Percentiles rank a stretch among this genome's conserved stretches.
phyloP scores from a whole-genome alignment of 1,139 yeast genomes.

The Spathaspora sp. region DNA sequence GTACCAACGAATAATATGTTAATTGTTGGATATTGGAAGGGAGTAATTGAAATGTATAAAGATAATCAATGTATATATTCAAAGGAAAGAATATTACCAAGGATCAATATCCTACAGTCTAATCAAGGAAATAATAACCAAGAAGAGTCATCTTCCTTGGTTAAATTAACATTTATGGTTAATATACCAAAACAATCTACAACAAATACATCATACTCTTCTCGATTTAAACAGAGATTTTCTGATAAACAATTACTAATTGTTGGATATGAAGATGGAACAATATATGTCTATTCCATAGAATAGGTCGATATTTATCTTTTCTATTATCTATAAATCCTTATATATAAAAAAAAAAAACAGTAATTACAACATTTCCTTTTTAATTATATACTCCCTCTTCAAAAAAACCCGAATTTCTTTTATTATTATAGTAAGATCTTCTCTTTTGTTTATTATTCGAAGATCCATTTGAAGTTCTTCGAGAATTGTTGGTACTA shows the following conservation, averaged over 20 bases:
- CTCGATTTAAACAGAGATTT: background rate
- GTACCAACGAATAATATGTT: constrained; percentile 7
- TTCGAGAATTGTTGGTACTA: constrained; percentile 5
- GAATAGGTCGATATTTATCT: background rate
- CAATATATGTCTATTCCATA: constrained; percentile 19
- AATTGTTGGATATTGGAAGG: constrained; percentile 43
- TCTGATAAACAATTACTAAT: constrained; percentile 18
- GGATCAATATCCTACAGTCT: constrained; percentile 4
- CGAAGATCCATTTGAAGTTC: constrained; percentile 11
- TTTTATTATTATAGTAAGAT: constrained; percentile 9
- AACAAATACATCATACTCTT: background rate
- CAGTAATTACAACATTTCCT: too few relatives aligned
- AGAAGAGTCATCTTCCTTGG: background rate
- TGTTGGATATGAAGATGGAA: constrained; percentile 44
- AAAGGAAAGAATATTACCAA: constrained; percentile 18
- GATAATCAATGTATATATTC: constrained; percentile 8
- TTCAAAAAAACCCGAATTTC: constrained; percentile 15
- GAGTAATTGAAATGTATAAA: constrained; percentile 26
- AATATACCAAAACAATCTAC: constrained; percentile 5
- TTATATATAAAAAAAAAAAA: background rate
- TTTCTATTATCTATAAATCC: background rate
- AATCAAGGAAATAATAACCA: constrained; percentile 9
- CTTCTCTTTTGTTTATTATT: constrained; percentile 7
- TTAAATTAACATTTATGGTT: constrained; percentile 18
- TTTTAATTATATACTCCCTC: constrained; percentile 4